These are phyloP conservation scores for Rhododendron ferrugineum DNA, from an alignment of 148 eudicot species.

Conservation along the genomic window DNA sequence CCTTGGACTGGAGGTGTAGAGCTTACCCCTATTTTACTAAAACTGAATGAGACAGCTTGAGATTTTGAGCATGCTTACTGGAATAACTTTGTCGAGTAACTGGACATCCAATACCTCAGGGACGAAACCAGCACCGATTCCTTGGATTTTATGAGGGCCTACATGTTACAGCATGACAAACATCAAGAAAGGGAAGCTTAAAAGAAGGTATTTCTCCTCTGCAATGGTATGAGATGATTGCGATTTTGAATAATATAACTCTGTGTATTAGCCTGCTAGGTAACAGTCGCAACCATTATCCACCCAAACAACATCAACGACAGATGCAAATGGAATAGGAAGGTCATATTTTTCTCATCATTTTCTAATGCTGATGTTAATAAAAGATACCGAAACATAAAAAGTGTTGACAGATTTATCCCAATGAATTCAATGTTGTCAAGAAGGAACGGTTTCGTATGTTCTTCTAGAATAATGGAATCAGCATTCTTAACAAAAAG, in stretches of 20 bases:
- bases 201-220: not conserved
- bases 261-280: not conserved
- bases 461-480: no score
- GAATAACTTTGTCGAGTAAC: slow-evolving; percentile 51
- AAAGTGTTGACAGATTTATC: not conserved
- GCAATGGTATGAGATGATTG: not conserved
- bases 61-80: slow-evolving; percentile 31
- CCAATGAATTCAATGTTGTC: not conserved
- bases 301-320: not conserved
- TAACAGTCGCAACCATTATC: not conserved
- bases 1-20: no score
- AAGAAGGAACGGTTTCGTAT: not conserved
- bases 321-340: not conserved
- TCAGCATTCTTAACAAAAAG: not conserved
- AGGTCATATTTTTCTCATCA: not conserved
- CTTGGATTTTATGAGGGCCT: slow-evolving; percentile 73
- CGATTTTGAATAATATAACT: not conserved
- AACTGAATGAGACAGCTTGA: not conserved
- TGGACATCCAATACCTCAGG: slow-evolving; percentile 52
- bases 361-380: not conserved
- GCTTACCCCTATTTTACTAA: not conserved
- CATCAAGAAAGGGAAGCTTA: not conserved
- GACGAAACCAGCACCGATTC: slow-evolving; percentile 64
- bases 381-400: not conserved
- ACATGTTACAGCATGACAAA: not conserved